Base-by-base conservation (phyloP, 108 stramenopile species). In the Conticribra weissflogii region DNA sequence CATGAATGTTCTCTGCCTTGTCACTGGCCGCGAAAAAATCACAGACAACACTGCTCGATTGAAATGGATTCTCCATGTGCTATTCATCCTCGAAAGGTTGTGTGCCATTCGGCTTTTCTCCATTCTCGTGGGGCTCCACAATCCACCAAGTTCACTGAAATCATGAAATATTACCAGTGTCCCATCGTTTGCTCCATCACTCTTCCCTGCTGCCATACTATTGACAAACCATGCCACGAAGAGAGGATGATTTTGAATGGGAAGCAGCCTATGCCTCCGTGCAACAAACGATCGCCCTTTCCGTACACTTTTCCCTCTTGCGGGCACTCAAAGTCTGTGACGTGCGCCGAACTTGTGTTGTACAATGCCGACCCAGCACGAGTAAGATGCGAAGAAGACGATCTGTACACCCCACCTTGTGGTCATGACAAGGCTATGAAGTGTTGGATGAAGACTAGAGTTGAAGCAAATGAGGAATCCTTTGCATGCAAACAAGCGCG, bases 11-110 rank as follows among this genome's bases (percentile, higher is more conserved):
- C 36, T 30, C 36, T 68, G 28, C 57, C 47, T 9, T 79, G 78
- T 29, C 78, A 79, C 46, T 79, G 78, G 78, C 71, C 78, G 2
- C 58, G 31, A 30, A 60, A 62, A 19, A 19, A 22, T 24, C 78
- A 79, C 36, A 66, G 66, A n/a, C 57, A 53, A 0, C 47, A 48
- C 31, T 79, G 78, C 46, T 17, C 29, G 17, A 61, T 63, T 18
- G 52, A 44, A 31, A 15, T 72, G 31, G 52, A 72, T 17, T 72
- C 71, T 16, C 71, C 71, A 25, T 72, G 71, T 46, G 46, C 60
- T 24, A 62, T 61, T 29, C 71, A 72, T 62, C 44, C 61, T n/a
- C 50, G 59, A 27, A 41, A 61, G 25, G n/a, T 72, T 15, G 1
- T 18, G 22, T 72, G 71, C 30, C 9, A 12, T 21, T 27, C 46